Evolutionary conservation across 257 asterid species (phyloP).

Genomic region (Penstemon newberryi): DNA sequence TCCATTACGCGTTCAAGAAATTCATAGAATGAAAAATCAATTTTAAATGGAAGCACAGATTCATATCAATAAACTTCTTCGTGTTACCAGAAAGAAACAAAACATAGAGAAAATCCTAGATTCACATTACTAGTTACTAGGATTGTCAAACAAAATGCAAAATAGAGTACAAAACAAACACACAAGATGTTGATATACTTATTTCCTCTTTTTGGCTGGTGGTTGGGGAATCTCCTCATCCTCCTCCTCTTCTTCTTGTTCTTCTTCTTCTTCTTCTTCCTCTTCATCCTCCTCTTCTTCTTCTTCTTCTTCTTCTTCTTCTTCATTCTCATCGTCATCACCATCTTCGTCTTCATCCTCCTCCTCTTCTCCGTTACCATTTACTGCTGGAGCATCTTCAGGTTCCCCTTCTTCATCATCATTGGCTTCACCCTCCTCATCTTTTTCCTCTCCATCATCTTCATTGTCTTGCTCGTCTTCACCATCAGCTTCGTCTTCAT

Average conservation of each 20-base stretch:
- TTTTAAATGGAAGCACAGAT: no score
- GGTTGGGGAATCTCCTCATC: slow-evolving; percentile 28
- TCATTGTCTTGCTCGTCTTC: slow-evolving; percentile 25
- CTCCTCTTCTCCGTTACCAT: slow-evolving; percentile 17
- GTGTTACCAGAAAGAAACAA: no score
- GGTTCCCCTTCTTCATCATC: slow-evolving; percentile 21
- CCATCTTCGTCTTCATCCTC: slow-evolving; percentile 28
- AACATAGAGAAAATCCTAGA: no score
- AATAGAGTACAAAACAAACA: neutral
- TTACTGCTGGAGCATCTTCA: slow-evolving; percentile 16
- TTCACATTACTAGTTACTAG: no score
- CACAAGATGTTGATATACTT: neutral
- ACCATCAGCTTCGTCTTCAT: slow-evolving; percentile 16
- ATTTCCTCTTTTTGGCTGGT: slow-evolving; percentile 33
- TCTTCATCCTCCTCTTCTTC: slow-evolving; percentile 24
- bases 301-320: slow-evolving; percentile 12
- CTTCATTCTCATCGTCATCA: slow-evolving; percentile 29
- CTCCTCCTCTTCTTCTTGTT: slow-evolving; percentile 18
- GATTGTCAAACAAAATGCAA: neutral
- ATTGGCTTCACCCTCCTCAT: slow-evolving; percentile 24
- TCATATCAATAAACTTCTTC: no score
- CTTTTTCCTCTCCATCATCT: slow-evolving; percentile 22
- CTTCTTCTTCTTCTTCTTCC: slow-evolving; percentile 1
- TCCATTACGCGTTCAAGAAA: no score
- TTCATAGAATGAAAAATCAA: no score